Evolutionary conservation across 2,329 filamentous ascomycete species (phyloP).

Genomic region (Paecilomyces dactylethromorphus): DNA sequence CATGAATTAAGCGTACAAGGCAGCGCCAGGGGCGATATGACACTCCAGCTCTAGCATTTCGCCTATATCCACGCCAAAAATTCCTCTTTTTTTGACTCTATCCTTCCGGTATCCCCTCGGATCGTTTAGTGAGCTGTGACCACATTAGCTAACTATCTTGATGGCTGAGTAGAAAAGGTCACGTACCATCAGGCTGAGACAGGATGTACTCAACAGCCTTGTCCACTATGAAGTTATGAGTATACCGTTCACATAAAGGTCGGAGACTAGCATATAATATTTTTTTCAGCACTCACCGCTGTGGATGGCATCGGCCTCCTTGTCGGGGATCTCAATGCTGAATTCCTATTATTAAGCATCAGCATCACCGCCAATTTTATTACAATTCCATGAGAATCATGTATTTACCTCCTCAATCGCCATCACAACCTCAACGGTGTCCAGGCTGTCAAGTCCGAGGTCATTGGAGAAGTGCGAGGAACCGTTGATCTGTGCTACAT

Average conservation of each 20-base stretch:
- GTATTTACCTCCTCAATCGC: slow-evolving; percentile 85
- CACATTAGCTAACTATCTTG: neutral
- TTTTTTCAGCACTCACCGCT: slow-evolving; percentile 61
- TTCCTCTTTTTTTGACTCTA: slow-evolving; percentile 24
- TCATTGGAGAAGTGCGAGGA: slow-evolving; percentile 93
- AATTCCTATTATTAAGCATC: slow-evolving; percentile 49
- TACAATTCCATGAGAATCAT: slow-evolving; percentile 8
- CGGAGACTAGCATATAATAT: neutral
- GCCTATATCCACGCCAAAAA: slow-evolving; percentile 20
- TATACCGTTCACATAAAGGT: slow-evolving; percentile 8
- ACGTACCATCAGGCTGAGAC: slow-evolving; percentile 83
- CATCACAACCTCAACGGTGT: slow-evolving; percentile 99
- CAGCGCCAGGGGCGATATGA: slow-evolving; percentile 17
- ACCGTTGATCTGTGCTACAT: slow-evolving; percentile 62
- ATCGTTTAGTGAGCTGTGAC: slow-evolving; percentile 29
- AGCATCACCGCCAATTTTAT: slow-evolving; percentile 8
- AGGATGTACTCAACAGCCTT: slow-evolving; percentile 93
- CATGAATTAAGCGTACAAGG: slow-evolving; percentile 32
- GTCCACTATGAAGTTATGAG: slow-evolving; percentile 56
- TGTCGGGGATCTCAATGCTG: slow-evolving; percentile 96
- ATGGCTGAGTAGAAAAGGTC: slow-evolving; percentile 15
- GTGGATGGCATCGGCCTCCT: slow-evolving; percentile 90
- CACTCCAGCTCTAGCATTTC: slow-evolving; percentile 22
- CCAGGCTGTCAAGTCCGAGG: slow-evolving; percentile 91
- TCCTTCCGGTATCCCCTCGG: slow-evolving; percentile 20